These are phyloP conservation scores for Wickerhamiella australiensis DNA, from an alignment of 805 yeast species.

Conservation along the genomic window DNA sequence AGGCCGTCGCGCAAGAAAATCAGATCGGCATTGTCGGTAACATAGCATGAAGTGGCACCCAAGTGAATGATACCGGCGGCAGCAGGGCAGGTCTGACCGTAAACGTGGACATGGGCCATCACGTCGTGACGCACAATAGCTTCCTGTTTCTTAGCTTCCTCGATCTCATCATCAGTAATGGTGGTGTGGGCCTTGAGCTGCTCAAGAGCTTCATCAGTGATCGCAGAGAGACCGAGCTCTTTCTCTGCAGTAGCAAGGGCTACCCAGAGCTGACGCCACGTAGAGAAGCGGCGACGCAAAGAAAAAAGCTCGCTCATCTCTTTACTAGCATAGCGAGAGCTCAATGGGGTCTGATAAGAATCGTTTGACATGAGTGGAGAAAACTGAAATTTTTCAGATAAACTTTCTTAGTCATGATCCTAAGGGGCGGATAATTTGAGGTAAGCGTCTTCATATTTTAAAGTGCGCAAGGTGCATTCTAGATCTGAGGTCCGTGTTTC, in stretches of 20 bases:
- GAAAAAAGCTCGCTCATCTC: conserved; percentile 95
- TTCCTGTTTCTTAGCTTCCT: conserved; percentile 79
- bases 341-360: conserved; percentile 80
- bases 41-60: conserved; percentile 97
- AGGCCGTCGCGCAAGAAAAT: conserved; percentile 93
- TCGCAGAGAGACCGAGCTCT: conserved; percentile 71
- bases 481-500: neutral
- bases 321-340: conserved; percentile 93
- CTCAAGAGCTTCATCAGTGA: conserved; percentile 82
- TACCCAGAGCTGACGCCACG: conserved; percentile 97
- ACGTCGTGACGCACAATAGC: conserved; percentile 98
- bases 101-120: conserved; percentile 97
- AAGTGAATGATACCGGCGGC: conserved; percentile 97
- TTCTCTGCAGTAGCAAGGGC: conserved; percentile 92
- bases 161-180: conserved; percentile 89
- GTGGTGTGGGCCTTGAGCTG: conserved; percentile 67
- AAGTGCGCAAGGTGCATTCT: neutral
- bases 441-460: no score
- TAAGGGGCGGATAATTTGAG: neutral
- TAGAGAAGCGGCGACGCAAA: conserved; percentile 82
- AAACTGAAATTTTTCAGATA: neutral
- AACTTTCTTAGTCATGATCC: neutral
- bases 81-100: conserved; percentile 82
- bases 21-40: conserved; percentile 95
- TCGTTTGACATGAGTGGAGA: conserved; percentile 35